Evolutionary conservation across 169 alveolate species (phyloP).

Genomic region (Plasmodium yoelii): DNA sequence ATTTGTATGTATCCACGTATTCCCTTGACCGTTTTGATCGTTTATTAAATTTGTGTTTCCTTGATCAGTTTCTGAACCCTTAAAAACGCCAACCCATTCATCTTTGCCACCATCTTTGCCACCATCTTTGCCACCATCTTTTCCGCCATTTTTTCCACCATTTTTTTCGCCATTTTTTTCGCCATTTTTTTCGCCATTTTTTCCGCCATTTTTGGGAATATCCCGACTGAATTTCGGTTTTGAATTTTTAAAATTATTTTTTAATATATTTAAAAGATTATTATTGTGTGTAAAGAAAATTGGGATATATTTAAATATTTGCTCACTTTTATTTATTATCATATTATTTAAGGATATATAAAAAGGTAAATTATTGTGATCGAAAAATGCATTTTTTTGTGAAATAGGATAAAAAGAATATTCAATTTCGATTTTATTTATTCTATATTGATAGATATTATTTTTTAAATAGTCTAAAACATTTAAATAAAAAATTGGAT

Average conservation of each 20-base stretch:
- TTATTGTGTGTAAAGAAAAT: slow-evolving; percentile 22
- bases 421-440: slow-evolving; percentile 62
- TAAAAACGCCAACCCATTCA: neutral
- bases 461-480: slow-evolving; percentile 35
- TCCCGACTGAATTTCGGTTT: neutral
- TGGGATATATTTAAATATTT: slow-evolving; percentile 60
- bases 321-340: slow-evolving; percentile 26
- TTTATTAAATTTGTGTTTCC: neutral
- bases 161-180: neutral
- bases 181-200: neutral
- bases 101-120: too few species aligned
- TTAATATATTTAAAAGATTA: slow-evolving; percentile 18
- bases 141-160: neutral
- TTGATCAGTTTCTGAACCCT: neutral
- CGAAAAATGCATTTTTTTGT: neutral
- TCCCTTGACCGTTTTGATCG: neutral
- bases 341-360: slow-evolving; percentile 28
- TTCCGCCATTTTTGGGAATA: neutral
- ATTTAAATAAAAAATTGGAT: slow-evolving; percentile 25
- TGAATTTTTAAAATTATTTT: slow-evolving; percentile 7
- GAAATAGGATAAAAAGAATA: slow-evolving; percentile 25
- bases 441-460: slow-evolving; percentile 42
- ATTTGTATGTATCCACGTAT: neutral
- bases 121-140: neutral
- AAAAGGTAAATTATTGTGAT: slow-evolving; percentile 33